Base-by-base conservation (phyloP, 768 basidiomycete species). In the Psilocybe cyanescens region DNA sequence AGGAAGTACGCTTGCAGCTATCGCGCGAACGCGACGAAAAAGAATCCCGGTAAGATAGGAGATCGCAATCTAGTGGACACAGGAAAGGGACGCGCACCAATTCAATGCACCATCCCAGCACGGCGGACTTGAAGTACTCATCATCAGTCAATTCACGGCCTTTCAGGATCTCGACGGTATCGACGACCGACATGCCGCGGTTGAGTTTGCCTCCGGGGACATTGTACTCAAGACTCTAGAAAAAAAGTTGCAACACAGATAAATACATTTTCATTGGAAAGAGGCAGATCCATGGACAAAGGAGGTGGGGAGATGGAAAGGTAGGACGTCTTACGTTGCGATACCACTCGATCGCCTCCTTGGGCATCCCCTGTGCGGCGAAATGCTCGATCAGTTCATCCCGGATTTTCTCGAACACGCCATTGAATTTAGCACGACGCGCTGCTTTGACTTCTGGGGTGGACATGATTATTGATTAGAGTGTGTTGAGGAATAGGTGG, bases 1-100 rank as follows among this genome's bases (percentile, higher is more conserved):
- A 99, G 87, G 89, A 99, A 98, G 78, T 90, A 97, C 0, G 95
- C 95, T 89, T 99, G 97, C 7, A 99, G 86, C 94, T 97, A 17
- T 45, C 16, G 16, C 29, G 49, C 3, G 6, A 33, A 19, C 17
- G 31, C 46, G 55, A 48, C 14, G 16, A 29, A 7, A 7, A 33
- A 31, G 3, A 47, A 12, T 30, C 6, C 44, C 14, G 19, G 30
- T 16, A 3, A 24, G 30, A 49, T 48, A 28, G 31, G 49, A 33
- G 35, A 44, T 17, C 19, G 16, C 41, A 0, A 44, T 7, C 41
- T 2, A 19, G 35, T 8, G 31, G 16, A n/a, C 4, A 37, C 35
- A 39, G 45, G 19, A 35, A 16, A 24, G 9, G 41, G 30, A 35
- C n/a, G 83, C 93, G 67, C 64, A 96, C 96, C 63, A 98, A 81